phyloP scores from a whole-genome alignment of 257 asterid genomes.

The Nicotiana obtusifolia region DNA sequence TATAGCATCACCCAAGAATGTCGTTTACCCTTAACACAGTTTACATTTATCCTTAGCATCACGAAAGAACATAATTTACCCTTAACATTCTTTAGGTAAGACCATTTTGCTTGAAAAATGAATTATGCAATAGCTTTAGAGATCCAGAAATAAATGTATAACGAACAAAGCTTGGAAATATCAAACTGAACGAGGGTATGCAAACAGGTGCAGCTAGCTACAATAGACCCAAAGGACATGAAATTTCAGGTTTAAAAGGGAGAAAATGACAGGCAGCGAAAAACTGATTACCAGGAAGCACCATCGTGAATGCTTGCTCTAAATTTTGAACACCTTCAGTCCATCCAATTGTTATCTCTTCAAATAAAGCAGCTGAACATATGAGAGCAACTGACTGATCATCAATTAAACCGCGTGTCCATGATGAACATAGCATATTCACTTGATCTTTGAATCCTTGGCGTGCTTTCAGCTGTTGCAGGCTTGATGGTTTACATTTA shows the following conservation, averaged over 20 bases:
- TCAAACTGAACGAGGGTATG: background rate
- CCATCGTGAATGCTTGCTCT: conserved; percentile 77
- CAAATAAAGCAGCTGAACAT: conserved; percentile 81
- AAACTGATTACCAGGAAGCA: conserved; percentile 73
- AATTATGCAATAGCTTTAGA: background rate
- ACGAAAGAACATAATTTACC: background rate
- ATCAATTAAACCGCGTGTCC: conserved; percentile 76
- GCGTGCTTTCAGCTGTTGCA: conserved; percentile 77
- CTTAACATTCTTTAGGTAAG: background rate
- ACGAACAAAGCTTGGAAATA: background rate
- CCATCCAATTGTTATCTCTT: conserved; percentile 78
- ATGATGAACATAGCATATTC: conserved; percentile 43
- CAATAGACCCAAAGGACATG: background rate
- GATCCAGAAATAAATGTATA: background rate
- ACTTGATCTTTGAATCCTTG: conserved; percentile 87
- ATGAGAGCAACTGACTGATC: conserved; percentile 73
- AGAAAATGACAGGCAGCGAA: background rate
- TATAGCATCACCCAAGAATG: background rate
- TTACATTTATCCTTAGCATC: background rate
- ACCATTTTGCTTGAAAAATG: background rate
- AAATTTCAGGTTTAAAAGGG: background rate
- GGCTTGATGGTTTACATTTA: conserved; percentile 55
- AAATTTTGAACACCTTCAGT: conserved; percentile 59
- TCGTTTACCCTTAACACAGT: background rate
- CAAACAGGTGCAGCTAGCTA: background rate